Base-by-base conservation (phyloP, 2,329 filamentous ascomycete species). In the Chaetomium olivaceum region DNA sequence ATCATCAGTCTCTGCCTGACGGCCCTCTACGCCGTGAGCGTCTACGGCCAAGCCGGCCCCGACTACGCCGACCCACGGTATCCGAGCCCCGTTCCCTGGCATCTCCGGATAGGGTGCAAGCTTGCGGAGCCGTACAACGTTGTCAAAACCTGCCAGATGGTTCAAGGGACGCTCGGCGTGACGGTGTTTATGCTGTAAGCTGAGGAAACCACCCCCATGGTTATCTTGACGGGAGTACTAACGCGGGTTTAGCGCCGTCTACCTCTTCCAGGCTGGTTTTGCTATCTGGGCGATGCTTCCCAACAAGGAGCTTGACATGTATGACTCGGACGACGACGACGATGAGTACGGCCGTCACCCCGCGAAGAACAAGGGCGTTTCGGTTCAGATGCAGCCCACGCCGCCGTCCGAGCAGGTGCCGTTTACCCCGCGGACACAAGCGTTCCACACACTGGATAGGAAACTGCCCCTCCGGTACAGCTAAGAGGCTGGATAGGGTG, bases 31-130 rank as follows among this genome's bases (percentile, higher is more conserved):
- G 78, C 83, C 52, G 83, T 87, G 71, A 89, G 87, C 76, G 78
- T 89, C 66, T 87, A 88, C 75, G 88, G 89, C 58, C 91, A 93
- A 76, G 87, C 89, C 62, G 88, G 89, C 12, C 88, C 89, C 33
- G 91, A 94, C 77, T 86, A 89, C 73, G 85, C 85, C 69, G 91
- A 94, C 76, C 78, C 85, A 6, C 76, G 81, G 52, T 84, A 88
- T 72, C 84, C 84, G 5, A 87, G 88, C 72, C 81, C 82, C 29
- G 82, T 86, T 29, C 84, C 90, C 7, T 94, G 91, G 91, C 93
- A 93, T 76, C 86, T 93, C 71, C 84, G 85, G 62, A 87, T 90
- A 75, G 86, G 85, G 67, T 94, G 91, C 78, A 80, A 77, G 61
- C 81, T 89, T 46, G 87, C 88, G 2, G 80, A 79, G 61, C 80